Evolutionary conservation across 768 basidiomycete species (phyloP), one percentile per base, ranked within the genome.

Genomic region (Tremella fuciformis): DNA sequence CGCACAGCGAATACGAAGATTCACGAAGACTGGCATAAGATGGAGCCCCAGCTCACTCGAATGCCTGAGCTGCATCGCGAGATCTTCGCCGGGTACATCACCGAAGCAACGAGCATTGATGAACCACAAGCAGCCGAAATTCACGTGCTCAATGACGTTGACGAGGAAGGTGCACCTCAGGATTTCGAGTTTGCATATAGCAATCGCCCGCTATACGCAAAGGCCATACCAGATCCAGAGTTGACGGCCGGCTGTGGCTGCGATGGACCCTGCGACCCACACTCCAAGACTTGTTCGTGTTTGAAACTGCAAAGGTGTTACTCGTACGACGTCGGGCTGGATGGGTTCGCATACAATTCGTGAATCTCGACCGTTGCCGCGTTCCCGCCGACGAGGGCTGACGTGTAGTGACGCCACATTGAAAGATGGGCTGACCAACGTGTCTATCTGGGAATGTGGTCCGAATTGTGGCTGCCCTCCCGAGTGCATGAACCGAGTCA

Each of bases 151-250:
- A 91, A 92, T 66, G 75, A 82, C 0, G 78, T 89, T 21, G 88
- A 89, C 60, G 71, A 80, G 8, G 86, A 74, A 38, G 87, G 60
- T 80, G 83, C 9, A 83, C 85, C 19, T 8, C 91, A 91, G 0
- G 83, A 83, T 22, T 90, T 88, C 84, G 91, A 94, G 67, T 96
- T 92, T 67, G 80, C 86, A 60, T 94, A 94, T 73, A 85, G 88
- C 11, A 92, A 94, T 73, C 78, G 83, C 53, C 84, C 91, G 80
- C 87, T 88, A 82, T 84, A 85, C 59, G 84, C 83, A 1, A 81
- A 84, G 13, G 84, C 80, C 3, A 86, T 92, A 1, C 84, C 86
- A 0, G 81, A 81, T 11, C 86, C 89, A 0, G 84, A 88, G 62
- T 67, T 82, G 18, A 76, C 91, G 46, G 68, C 80, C 24, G 84